These are phyloP conservation scores for Trichocladium antarcticum DNA, from an alignment of 495 filamentous ascomycete species.

Conservation along the genomic window DNA sequence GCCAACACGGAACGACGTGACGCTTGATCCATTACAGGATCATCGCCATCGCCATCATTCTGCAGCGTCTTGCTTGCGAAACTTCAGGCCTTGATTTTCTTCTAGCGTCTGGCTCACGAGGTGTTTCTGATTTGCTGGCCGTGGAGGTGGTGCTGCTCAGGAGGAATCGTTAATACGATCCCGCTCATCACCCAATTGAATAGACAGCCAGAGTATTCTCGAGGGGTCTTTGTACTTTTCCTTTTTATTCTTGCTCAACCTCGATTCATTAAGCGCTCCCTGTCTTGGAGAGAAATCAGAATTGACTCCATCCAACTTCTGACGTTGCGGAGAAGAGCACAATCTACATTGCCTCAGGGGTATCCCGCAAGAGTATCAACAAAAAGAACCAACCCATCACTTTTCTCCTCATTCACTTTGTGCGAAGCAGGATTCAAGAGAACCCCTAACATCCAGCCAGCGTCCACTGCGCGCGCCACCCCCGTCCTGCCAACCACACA, in stretches of 20 bases:
- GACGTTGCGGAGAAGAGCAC: conserved; percentile 32
- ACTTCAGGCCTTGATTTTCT: not conserved
- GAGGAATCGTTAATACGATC: conserved; percentile 15
- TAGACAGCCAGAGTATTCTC: conserved; percentile 18
- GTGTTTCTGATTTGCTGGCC: conserved; percentile 20
- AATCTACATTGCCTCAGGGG: conserved; percentile 9
- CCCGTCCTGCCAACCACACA: not conserved
- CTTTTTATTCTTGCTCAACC: conserved; percentile 22
- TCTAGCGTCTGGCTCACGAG: conserved; percentile 12
- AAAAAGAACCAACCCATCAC: conserved; percentile 25
- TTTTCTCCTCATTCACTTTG: conserved; percentile 28
- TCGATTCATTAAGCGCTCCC: conserved; percentile 26
- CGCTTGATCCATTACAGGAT: not conserved
- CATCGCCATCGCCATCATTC: not conserved
- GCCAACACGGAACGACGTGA: too few species aligned
- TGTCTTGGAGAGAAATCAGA: conserved; percentile 44
- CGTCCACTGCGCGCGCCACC: conserved; percentile 1
- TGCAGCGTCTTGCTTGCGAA: not conserved
- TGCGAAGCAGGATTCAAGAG: conserved; percentile 19
- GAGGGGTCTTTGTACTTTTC: conserved; percentile 32
- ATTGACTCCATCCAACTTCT: conserved; percentile 44
- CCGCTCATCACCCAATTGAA: conserved; percentile 20
- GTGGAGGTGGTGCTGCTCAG: conserved; percentile 22
- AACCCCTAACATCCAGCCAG: conserved; percentile 11
- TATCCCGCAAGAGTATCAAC: conserved; percentile 9